These are phyloP conservation scores for Podila verticillata DNA, from an alignment of 192 early-diverging fungal genomes.

Conservation along the genomic window DNA sequence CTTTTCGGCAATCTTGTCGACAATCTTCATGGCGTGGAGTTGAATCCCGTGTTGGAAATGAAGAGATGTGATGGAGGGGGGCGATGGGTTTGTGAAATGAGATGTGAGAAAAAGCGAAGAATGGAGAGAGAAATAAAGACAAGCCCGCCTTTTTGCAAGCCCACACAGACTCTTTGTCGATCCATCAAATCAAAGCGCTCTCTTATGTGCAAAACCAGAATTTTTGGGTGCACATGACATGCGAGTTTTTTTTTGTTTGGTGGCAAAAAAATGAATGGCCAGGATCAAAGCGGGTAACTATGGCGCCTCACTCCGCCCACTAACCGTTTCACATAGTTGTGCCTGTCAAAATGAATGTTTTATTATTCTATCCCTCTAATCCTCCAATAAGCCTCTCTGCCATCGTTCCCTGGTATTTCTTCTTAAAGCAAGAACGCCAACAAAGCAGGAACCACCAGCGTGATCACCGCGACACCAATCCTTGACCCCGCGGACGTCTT, in stretches of 20 bases:
- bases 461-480: not conserved
- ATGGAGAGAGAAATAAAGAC: not conserved
- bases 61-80: not conserved
- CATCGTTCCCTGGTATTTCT: not conserved
- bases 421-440: constrained; percentile 24
- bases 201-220: too few species aligned
- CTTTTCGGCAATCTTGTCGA: constrained; percentile 71
- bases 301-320: too few species aligned
- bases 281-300: too few species aligned
- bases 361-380: too few species aligned
- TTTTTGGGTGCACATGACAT: too few species aligned
- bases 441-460: constrained; percentile 11
- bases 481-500: constrained; percentile 11
- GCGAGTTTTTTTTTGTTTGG: too few species aligned
- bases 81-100: not conserved
- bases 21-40: constrained; percentile 64
- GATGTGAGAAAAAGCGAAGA: not conserved
- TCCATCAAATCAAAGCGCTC: too few species aligned
- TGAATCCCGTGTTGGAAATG: not conserved
- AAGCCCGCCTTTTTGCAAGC: not conserved
- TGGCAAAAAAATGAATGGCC: too few species aligned
- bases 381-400: too few species aligned
- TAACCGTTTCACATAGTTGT: not conserved
- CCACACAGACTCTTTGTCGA: not conserved
- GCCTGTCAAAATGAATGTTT: not conserved